These are phyloP conservation scores for Wallacemonas rigidus DNA, from an alignment of 208 protist species.

Conservation along the genomic window DNA sequence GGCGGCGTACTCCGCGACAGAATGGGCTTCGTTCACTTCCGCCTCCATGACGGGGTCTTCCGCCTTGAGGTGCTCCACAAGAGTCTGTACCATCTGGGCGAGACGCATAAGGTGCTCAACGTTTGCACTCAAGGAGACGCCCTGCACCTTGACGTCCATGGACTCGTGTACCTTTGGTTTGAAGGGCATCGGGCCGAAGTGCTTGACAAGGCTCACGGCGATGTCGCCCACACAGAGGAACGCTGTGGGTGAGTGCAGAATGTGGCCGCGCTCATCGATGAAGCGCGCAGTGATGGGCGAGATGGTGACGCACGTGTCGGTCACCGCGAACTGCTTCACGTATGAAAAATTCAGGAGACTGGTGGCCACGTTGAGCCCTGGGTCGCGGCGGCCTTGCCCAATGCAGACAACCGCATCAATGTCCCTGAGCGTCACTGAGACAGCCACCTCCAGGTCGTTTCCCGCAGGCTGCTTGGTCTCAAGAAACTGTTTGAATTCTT, in stretches of 20 bases:
- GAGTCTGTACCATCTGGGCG: constrained; percentile 34
- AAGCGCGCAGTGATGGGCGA: constrained; percentile 58
- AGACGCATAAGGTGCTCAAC: constrained; percentile 61
- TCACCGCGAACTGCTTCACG: constrained; percentile 66
- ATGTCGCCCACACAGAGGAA: constrained; percentile 64
- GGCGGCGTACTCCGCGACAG: constrained; percentile 55
- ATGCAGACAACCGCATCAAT: constrained; percentile 39
- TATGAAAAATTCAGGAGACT: constrained; percentile 64
- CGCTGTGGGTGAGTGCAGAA: constrained; percentile 8
- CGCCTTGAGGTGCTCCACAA: constrained; percentile 50
- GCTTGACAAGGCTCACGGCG: constrained; percentile 50
- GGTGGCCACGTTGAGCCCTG: constrained; percentile 43
- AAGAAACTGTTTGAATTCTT: constrained; percentile 73
- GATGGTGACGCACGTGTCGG: constrained; percentile 57
- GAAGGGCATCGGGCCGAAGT: constrained; percentile 79
- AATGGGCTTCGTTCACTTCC: constrained; percentile 56
- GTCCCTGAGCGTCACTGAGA: constrained; percentile 57
- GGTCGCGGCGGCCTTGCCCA: constrained; percentile 24
- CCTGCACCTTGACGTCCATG: constrained; percentile 55
- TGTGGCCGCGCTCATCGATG: constrained; percentile 22
- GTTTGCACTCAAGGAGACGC: constrained; percentile 54
- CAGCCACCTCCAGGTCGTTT: constrained; percentile 68
- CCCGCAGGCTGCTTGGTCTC: constrained; percentile 53
- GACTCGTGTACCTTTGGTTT: constrained; percentile 71
- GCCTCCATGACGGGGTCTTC: constrained; percentile 60